Percentiles rank a stretch among this genome's conserved stretches.
Conservation (phyloP, 257 asterid species). For the Ajuga chamaepitys region DNA sequence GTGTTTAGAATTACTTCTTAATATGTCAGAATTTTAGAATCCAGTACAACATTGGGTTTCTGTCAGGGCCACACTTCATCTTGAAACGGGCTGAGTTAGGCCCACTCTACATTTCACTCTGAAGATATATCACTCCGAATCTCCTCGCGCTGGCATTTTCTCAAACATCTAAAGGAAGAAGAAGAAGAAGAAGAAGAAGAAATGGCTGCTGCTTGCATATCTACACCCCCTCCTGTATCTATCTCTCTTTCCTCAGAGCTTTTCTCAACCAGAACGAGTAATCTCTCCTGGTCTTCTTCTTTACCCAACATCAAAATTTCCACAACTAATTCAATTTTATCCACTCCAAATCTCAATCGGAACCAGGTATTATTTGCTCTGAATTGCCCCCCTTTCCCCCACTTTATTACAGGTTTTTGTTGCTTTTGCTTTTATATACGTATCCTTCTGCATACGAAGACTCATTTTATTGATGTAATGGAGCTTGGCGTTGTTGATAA, state of each 20-base stretch:
- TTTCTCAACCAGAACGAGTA: constrained; percentile 16
- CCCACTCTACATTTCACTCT: not conserved
- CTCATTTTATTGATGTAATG: not conserved
- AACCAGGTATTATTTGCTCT: constrained; percentile 32
- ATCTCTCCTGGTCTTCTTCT: constrained; percentile 73
- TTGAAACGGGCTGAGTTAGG: not conserved
- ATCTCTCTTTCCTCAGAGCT: constrained; percentile 39
- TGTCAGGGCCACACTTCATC: not conserved
- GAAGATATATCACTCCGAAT: not conserved
- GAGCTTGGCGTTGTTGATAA: not conserved
- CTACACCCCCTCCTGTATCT: constrained; percentile 22
- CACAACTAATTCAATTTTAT: constrained; percentile 4
- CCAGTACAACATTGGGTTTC: not conserved
- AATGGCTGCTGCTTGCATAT: constrained; percentile 40
- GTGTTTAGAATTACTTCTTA: too few relatives aligned
- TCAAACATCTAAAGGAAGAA: not conserved
- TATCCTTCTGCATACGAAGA: not conserved
- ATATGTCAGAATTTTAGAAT: too few relatives aligned
- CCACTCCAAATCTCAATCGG: constrained; percentile 21
- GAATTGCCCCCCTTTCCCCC: not conserved
- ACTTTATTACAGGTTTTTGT: not conserved
- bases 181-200: not conserved
- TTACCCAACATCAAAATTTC: constrained; percentile 44
- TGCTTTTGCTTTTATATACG: not conserved
- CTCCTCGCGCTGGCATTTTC: not conserved